phyloP scores from a whole-genome alignment of 768 basidiomycete genomes.

The Kondoa malvinella region DNA sequence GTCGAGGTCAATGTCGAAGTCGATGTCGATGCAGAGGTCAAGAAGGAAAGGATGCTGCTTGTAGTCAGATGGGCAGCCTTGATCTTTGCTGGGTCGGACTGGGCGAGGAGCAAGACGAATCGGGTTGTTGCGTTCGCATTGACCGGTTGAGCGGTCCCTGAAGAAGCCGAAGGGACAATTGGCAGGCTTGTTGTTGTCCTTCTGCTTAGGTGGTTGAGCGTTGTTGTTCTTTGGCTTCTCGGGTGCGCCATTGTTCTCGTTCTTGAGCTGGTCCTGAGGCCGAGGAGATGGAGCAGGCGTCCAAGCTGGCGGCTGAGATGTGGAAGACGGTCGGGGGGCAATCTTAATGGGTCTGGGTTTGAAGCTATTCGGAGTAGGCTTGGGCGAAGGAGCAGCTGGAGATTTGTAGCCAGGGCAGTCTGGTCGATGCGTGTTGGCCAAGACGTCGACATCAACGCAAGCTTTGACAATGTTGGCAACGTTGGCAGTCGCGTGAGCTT shows the following conservation, averaged over 20 bases:
- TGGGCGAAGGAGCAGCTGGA: background rate
- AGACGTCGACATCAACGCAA: background rate
- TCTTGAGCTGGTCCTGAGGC: background rate
- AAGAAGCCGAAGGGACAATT: background rate
- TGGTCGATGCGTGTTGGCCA: background rate
- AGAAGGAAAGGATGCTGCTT: slow-evolving; percentile 7
- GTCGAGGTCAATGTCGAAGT: slow-evolving; percentile 4
- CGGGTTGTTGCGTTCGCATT: background rate
- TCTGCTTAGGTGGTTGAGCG: background rate
- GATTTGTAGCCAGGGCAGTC: background rate
- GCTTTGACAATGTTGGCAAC: background rate
- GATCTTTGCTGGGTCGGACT: background rate
- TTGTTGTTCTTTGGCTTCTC: background rate
- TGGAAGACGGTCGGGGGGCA: too few relatives aligned
- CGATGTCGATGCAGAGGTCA: background rate
- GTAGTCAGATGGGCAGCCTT: slow-evolving; percentile 7
- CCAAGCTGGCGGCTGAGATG: too few relatives aligned
- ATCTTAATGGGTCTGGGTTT: too few relatives aligned
- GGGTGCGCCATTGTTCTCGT: background rate
- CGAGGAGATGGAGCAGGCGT: background rate
- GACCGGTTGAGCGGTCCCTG: background rate
- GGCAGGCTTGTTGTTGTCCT: too few relatives aligned
- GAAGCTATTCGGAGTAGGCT: background rate
- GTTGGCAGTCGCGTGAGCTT: background rate
- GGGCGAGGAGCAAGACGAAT: background rate